Evolutionary conservation across 2,329 filamentous ascomycete genomes (phyloP), one percentile per base, ranked within the genome.

Genomic region (Diaporthe velutina): DNA sequence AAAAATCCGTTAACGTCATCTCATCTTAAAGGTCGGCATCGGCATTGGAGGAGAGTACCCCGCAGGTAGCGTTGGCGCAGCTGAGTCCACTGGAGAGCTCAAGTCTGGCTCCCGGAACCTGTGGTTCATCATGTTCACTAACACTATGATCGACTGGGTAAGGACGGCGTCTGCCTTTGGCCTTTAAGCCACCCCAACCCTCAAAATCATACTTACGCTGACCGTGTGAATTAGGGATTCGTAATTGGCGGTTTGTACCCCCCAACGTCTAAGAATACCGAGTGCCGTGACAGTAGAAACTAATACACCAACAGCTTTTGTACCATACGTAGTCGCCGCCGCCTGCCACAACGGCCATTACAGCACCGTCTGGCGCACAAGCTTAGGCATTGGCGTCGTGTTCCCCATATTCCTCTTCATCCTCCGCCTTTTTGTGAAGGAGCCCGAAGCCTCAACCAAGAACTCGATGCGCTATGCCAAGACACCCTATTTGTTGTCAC

Each of bases 111-210:
- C 93, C 22, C 89, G 96, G n/a, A 96, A 98, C 81, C 89, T 93
- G 52, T 98, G 95, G 95, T 98, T 96, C 81, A 94, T 96, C 79
- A 88, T 98, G 77, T 97, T 97, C 83, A 98, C 94, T 61, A 97
- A 97, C 83, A 91, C 93, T 33, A 94, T 95, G 87, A 97, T 98
- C 75, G 94, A 97, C 81, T 90, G 84, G 80, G 78, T 68, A 68
- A 40, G 48, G 17, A 25, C 38, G 22, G 1, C 9, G 10, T 25
- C 9, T 7, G 7, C 2, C 2, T 25, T 8, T 33, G 8, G 2
- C 22, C 15, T 17, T 28, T 1, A 25, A n/a, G 35, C 10, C 35
- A 38, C 3, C 15, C 48, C 33, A 33, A n/a, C 8, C 4, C 12
- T 12, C 10, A 2, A 28, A 10, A 10, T 10, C 33, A 22, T n/a